Conservation (phyloP, 1,139 yeast genomes). For the Groenewaldozyma sp. region DNA sequence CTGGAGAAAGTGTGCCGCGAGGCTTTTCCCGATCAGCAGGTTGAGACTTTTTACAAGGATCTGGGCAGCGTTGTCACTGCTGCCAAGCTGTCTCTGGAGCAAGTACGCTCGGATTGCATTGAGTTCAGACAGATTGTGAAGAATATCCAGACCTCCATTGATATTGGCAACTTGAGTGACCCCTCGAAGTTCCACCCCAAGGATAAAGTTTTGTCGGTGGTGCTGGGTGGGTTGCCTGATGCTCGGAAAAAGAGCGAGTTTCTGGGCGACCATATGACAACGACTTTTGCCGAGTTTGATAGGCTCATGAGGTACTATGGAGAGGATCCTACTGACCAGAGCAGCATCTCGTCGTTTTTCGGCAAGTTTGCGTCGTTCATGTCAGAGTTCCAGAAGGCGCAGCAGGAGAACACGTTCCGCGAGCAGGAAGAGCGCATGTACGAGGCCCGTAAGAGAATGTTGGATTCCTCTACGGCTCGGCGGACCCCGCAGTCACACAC, state of each 20-base stretch:
- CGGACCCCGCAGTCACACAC: constrained; percentile 23
- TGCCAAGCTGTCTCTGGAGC: constrained; percentile 67
- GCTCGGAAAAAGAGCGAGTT: constrained; percentile 56
- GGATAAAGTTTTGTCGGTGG: constrained; percentile 51
- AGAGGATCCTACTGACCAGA: constrained; percentile 56
- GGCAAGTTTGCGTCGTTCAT: constrained; percentile 65
- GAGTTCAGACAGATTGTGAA: constrained; percentile 49
- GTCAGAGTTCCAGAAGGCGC: constrained; percentile 65
- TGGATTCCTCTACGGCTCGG: constrained; percentile 36
- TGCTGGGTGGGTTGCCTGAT: constrained; percentile 43
- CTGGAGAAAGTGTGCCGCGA: constrained; percentile 72
- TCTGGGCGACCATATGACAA: constrained; percentile 47
- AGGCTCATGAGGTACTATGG: constrained; percentile 74
- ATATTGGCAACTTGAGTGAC: constrained; percentile 69
- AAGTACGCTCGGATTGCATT: constrained; percentile 58
- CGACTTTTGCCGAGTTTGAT: constrained; percentile 46
- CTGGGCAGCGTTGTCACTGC: constrained; percentile 51
- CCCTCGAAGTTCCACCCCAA: constrained; percentile 61
- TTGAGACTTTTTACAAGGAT: constrained; percentile 70
- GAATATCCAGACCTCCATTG: constrained; percentile 47
- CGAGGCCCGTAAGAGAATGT: constrained; percentile 59
- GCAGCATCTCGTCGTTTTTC: constrained; percentile 61
- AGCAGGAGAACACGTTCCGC: constrained; percentile 60
- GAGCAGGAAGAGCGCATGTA: constrained; percentile 76
- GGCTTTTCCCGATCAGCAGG: constrained; percentile 54